Evolutionary conservation across 2,329 filamentous ascomycete genomes (phyloP).

Genomic region (Colletotrichum orbiculare): DNA sequence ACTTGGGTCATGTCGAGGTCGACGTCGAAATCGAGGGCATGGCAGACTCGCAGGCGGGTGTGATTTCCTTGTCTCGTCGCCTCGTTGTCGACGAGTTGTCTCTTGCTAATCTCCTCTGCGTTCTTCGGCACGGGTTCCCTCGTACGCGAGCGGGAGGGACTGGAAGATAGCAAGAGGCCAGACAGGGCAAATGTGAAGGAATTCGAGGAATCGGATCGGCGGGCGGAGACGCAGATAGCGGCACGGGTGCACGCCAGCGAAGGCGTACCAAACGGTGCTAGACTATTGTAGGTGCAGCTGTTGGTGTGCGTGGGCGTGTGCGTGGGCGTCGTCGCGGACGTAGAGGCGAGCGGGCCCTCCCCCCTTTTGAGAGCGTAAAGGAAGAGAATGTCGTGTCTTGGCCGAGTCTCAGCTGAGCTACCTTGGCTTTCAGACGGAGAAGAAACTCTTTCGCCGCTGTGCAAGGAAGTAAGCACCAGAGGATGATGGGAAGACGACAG

Average conservation of each 20-base stretch:
- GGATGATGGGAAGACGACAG: slow-evolving; percentile 8
- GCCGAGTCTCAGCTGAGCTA: slow-evolving; percentile 17
- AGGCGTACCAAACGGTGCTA: neutral
- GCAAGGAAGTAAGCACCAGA: neutral
- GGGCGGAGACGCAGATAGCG: slow-evolving; percentile 15
- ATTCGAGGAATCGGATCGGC: slow-evolving; percentile 31
- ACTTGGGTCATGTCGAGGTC: slow-evolving; percentile 31
- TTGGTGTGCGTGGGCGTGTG: slow-evolving; percentile 1
- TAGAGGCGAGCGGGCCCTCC: neutral
- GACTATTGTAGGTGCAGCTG: neutral
- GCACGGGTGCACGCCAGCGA: slow-evolving; percentile 1
- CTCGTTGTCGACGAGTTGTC: slow-evolving; percentile 3
- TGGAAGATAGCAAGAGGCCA: slow-evolving; percentile 5
- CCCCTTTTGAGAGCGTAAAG: slow-evolving; percentile 20
- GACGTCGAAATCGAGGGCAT: slow-evolving; percentile 18
- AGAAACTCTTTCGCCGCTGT: slow-evolving; percentile 23
- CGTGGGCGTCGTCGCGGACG: neutral
- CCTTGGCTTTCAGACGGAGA: slow-evolving; percentile 20
- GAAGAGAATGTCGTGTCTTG: slow-evolving; percentile 28
- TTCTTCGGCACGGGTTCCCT: slow-evolving; percentile 16
- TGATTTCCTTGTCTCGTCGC: neutral
- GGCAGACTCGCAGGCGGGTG: slow-evolving; percentile 13
- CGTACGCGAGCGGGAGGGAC: slow-evolving; percentile 1
- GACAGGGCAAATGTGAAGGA: neutral
- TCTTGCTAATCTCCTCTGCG: slow-evolving; percentile 25